Base-by-base conservation (phyloP, 2,329 filamentous ascomycete genomes). In the Penicillium fuscoglaucum region DNA sequence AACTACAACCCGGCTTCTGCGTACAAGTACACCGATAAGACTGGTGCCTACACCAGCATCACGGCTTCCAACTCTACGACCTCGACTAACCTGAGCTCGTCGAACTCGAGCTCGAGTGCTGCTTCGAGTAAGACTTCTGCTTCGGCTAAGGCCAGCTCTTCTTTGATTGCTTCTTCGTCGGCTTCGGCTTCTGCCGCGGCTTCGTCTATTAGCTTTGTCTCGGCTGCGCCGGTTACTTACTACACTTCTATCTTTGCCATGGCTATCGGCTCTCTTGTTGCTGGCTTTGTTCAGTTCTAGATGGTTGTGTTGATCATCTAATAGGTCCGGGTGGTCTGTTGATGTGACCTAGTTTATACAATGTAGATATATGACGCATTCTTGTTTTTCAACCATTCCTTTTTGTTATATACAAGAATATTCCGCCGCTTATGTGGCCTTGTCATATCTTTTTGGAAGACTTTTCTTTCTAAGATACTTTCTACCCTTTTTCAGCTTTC, bases 1-100 rank as follows among this genome's bases (percentile, higher is more conserved):
- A 85, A 83, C 76, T 86, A 83, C 68, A 83, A 79, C 47, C 84
- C 86, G 1, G 80, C 77, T 40, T 84, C 84, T 62, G 82, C 84
- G 66, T 93, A 92, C 70, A 74, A 81, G 43, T 92, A 85, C 65
- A 79, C 80, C 28, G 88, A 90, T 69, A 77, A 78, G 49, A 79
- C 81, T 0, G 89, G 89, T 47, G 78, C 74, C 52, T 90, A 81
- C 79, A 67, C 87, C 67, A 89, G 86, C 75, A 89, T 90, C 72
- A 80, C 87, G 64, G 51, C 52, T 45, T 55, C 49, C 3, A 60
- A 60, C 12, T 37, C 48, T 17, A 53, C 58, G 8, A 53, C 33
- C 3, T 28, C 49, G 3, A 58, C 48, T 10, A 58, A 52, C 31
- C 70, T 69, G 24, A 67, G 67, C 5, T 64, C 61, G 5, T 72